Evolutionary conservation across 2,329 filamentous ascomycete species (phyloP), one percentile per base, ranked within the genome.

Genomic region (Sclerotinia spermophila): DNA sequence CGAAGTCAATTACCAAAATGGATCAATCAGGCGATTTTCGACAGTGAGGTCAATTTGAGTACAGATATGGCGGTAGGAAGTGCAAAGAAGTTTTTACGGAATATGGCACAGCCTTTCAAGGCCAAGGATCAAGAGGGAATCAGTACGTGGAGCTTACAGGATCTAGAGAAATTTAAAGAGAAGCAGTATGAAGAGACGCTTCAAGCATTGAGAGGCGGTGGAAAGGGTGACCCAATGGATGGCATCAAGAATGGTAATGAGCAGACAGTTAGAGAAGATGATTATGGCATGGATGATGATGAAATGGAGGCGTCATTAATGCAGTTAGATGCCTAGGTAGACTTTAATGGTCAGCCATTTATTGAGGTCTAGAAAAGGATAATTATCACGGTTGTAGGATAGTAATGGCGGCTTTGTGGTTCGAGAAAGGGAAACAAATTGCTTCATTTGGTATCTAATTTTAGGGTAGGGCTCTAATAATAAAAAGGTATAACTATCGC

Each of bases 41-140:
- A 97, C 65, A 90, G 90, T 33, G 94, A 97, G 75, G 90, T 91
- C 17, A 97, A 97, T 76, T 84, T 99, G 72, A 97, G 92, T 78
- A 97, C 96, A 0, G 96, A 99, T 78, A 97, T 98, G 90, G 93
- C 95, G 0, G 91, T 97, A 27, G 92, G 93, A 70, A 90, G 88
- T 61, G 95, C 96, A 17, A 94, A 96, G 82, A 91, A 91, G 67
- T 99, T 99, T 81, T 81, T 99, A 78, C 87, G 92, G 72, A 90
- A 89, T 38, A 99, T 99, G 93, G 94, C 93, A 6, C 93, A 96
- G 79, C 94, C 94, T 5, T 97, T 97, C 82, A 88, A 88, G 59
- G 84, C 89, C 0, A 90, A 87, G 75, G 90, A 97, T 79, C 94
- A 97, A 78, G 94, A 97, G 75, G 96, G 95, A 0, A 92, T 97